Evolutionary conservation across 2,329 filamentous ascomycete species (phyloP), one percentile per base, ranked within the genome.

Genomic region (Zasmidium angulare): DNA sequence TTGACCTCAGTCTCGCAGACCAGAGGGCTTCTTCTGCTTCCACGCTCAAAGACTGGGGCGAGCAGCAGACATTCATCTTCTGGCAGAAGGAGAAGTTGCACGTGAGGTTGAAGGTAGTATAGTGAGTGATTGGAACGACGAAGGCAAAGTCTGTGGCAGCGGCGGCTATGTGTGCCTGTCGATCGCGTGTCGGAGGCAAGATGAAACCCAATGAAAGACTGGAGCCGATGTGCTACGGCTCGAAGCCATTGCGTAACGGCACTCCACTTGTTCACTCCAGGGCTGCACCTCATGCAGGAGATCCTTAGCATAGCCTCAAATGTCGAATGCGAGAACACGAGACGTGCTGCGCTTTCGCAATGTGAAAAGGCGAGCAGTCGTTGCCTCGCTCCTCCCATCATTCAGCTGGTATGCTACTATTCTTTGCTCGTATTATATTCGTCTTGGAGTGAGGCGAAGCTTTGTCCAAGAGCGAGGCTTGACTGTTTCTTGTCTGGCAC

Each of bases 1-100:
- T 56, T 29, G 55, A 56, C 11, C 20, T 56, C 21, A 51, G 36
- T 31, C 48, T 56, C 22, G 47, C 50, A 50, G 55, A 50, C 4
- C 2, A 4, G 48, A 23, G 22, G 14, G 10, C n/a, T n/a, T n/a
- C n/a, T n/a, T n/a, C n/a, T n/a, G n/a, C n/a, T n/a, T n/a, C n/a
- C n/a, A n/a, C 7, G 11, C 12, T 56, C n/a, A 40, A 23, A 1
- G 55, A 56, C 21, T 56, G 55, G 55, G 55, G 48, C 21, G 31
- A 51, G 26, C 55, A 56, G 24, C 46, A 51, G 31, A 51, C 55
- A 2, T 50, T 51, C 14, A 46, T 56, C 29, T 56, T 56, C 24
- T 56, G 55, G 55, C 48, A 50, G 48, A 50, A 50, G 22, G 21
- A 50, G 26, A 50, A 19, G 23, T 22, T 50, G 21, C 10, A 26